Percentiles rank a stretch among this genome's conserved stretches.
Conservation (phyloP, 2,329 filamentous ascomycete species). For the Talaromyces piceae region DNA sequence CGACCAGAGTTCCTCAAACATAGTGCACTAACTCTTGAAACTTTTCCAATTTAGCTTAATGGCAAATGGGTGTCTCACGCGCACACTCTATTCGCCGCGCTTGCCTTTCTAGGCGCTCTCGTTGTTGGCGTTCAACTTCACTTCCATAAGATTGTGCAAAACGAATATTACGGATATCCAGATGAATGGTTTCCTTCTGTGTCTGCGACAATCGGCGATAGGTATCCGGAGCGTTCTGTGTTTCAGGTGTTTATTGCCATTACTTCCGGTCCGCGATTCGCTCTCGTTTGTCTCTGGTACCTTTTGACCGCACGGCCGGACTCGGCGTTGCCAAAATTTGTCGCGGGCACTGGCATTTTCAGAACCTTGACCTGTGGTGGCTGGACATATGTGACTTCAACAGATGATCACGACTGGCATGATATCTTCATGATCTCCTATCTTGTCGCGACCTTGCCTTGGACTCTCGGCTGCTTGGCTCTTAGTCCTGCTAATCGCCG, state of each 20-base stretch:
- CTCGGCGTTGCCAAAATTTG: constrained; percentile 68
- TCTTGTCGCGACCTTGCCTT: constrained; percentile 85
- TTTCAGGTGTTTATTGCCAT: constrained; percentile 98
- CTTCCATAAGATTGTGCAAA: constrained; percentile 95
- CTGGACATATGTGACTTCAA: constrained; percentile 98
- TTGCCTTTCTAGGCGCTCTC: constrained; percentile 78
- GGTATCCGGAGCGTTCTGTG: constrained; percentile 91
- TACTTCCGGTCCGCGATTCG: constrained; percentile 87
- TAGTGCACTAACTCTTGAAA: background rate
- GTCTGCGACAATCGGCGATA: constrained; percentile 92
- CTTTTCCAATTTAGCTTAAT: constrained; percentile 54
- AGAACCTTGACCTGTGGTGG: constrained; percentile 91
- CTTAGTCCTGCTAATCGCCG: constrained; percentile 76
- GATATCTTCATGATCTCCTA: constrained; percentile 99
- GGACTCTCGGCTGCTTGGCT: constrained; percentile 85
- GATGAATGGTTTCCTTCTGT: constrained; percentile 96
- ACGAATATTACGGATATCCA: constrained; percentile 91
- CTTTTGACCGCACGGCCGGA: constrained; percentile 72
- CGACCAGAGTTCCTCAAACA: background rate
- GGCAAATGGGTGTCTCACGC: constrained; percentile 85
- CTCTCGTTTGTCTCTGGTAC: constrained; percentile 86
- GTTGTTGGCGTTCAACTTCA: constrained; percentile 74
- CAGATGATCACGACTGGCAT: constrained; percentile 97
- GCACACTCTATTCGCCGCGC: constrained; percentile 77
- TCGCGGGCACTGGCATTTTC: constrained; percentile 72